These are phyloP conservation scores for Catunica adiposa DNA, from an alignment of 2,329 filamentous ascomycete species.

Conservation along the genomic window DNA sequence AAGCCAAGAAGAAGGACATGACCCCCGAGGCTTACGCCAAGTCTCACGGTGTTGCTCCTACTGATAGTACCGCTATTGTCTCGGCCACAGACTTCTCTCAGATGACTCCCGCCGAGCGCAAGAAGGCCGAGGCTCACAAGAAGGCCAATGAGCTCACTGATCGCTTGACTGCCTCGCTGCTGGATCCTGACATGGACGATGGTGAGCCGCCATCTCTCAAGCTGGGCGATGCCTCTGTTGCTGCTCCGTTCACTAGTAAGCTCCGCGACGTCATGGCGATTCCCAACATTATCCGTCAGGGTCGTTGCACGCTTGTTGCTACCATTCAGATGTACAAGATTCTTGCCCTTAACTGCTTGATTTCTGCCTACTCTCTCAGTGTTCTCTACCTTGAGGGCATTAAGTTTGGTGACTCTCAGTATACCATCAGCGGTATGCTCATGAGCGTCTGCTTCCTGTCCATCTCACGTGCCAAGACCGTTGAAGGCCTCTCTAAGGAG, in stretches of 20 bases:
- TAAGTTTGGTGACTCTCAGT: slow-evolving; percentile 96
- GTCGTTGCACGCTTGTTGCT: slow-evolving; percentile 89
- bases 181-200: slow-evolving; percentile 77
- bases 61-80: slow-evolving; percentile 46
- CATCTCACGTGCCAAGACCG: slow-evolving; percentile 91
- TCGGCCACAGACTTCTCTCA: slow-evolving; percentile 18
- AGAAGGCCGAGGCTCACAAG: slow-evolving; percentile 48
- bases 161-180: slow-evolving; percentile 69
- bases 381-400: slow-evolving; percentile 96
- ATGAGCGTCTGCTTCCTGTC: slow-evolving; percentile 99
- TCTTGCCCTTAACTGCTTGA: slow-evolving; percentile 88
- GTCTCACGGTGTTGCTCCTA: slow-evolving; percentile 33
- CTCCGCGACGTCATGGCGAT: slow-evolving; percentile 92
- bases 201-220: slow-evolving; percentile 91
- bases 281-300: slow-evolving; percentile 95
- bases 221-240: slow-evolving; percentile 90
- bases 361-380: slow-evolving; percentile 91
- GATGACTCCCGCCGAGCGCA: slow-evolving; percentile 34
- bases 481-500: slow-evolving; percentile 90
- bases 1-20: slow-evolving; percentile 63
- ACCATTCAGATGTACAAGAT: slow-evolving; percentile 99
- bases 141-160: slow-evolving; percentile 70
- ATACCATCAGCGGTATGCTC: slow-evolving; percentile 97
- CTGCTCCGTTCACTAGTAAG: slow-evolving; percentile 94
- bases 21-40: slow-evolving; percentile 41